These are phyloP conservation scores for Combretum micranthum DNA, from an alignment of 345 rosid genomes.

Conservation along the genomic window DNA sequence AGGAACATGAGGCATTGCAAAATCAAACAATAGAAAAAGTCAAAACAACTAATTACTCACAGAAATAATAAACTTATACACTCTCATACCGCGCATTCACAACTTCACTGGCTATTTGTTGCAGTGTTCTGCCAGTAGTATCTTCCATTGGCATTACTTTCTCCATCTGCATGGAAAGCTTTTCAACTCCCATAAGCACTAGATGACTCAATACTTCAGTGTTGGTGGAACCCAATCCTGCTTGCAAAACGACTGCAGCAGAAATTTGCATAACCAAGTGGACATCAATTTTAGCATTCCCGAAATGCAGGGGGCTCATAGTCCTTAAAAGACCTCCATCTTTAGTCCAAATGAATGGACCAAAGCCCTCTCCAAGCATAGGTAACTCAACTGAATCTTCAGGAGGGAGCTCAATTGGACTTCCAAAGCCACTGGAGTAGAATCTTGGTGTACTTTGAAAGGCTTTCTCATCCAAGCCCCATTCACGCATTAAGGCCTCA, in stretches of 20 bases:
- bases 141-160: constrained; percentile 65
- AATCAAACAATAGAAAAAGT: not conserved
- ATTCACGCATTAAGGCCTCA: constrained; percentile 50
- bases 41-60: not conserved
- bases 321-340: constrained; percentile 52
- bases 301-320: constrained; percentile 43
- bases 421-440: constrained; percentile 72
- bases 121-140: constrained; percentile 46
- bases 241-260: constrained; percentile 42
- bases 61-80: not conserved
- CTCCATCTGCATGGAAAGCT: constrained; percentile 28
- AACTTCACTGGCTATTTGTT: constrained; percentile 34
- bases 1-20: not conserved
- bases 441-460: constrained; percentile 31
- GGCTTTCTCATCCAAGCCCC: constrained; percentile 54
- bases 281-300: constrained; percentile 37
- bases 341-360: constrained; percentile 33
- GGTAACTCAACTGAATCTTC: constrained; percentile 28
- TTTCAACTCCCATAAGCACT: constrained; percentile 42
- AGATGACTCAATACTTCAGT: constrained; percentile 37
- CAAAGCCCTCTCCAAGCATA: constrained; percentile 42
- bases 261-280: constrained; percentile 60
- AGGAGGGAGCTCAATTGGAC: constrained; percentile 56
- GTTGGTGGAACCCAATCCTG: constrained; percentile 49
- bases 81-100: not conserved